Evolutionary conservation across 2,329 filamentous ascomycete genomes (phyloP), one percentile per base, ranked within the genome.

Genomic region (Periconia sp.): DNA sequence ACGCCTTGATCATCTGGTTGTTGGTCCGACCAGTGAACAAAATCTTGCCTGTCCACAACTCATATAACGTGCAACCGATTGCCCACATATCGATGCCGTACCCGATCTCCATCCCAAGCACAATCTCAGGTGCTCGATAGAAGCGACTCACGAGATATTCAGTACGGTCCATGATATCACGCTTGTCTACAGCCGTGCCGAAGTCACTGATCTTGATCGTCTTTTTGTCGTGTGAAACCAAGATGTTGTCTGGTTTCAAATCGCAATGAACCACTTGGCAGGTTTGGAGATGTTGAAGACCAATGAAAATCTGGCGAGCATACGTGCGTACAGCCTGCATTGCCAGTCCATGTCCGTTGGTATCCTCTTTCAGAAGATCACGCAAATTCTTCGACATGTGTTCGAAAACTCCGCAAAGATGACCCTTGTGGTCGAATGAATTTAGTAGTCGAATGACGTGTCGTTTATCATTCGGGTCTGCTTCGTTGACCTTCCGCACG

Each of bases 21-120:
- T 99, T 99, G 77, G 91, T 94, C 60, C 90, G 85, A 54, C 94
- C 94, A 1, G 91, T 92, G 73, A 99, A 99, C 31, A 99, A 81
- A 53, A 99, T 97, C 74, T 97, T 96, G 68, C 94, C 94, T 0
- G 94, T 97, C 78, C 96, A 97, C 41, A 99, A 81, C 76, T 99
- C 94, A 74, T 96, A 99, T 30, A 97, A 81, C 0, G 94, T 99
- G 76, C 94, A 99, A 37, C 94, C 95, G 61, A 97, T 91, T 8
- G 93, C 95, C 94, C 94, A 99, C 81, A 96, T 90, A 73, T 99
- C 94, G 60, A 97, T 91, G 8, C 89, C 88, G 71, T 93, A 95
- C 71, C 96, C 92, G 72, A 96, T 96, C 10, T 90, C 89, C 79
- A 97, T 92, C n/a, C 94, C 94, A 3, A 99, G 82, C 57, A 99